These are phyloP conservation scores for Ceratocystis variospora DNA, from an alignment of 2,329 filamentous ascomycete genomes.

Conservation along the genomic window DNA sequence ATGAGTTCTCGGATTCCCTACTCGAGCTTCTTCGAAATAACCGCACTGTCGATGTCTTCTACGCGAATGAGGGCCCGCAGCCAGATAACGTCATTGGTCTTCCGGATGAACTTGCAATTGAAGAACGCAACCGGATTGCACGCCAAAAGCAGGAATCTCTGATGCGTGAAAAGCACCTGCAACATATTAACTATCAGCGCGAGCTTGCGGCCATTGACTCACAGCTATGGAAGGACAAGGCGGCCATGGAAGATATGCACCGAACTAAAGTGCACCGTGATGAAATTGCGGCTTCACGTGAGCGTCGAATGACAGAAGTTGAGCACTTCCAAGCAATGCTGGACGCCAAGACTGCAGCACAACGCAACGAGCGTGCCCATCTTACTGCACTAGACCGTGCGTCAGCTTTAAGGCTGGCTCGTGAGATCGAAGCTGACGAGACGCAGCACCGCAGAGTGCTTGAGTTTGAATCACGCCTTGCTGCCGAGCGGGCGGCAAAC, in stretches of 20 bases:
- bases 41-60: constrained; percentile 40
- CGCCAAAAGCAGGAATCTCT: constrained; percentile 33
- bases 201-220: constrained; percentile 40
- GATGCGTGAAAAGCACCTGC: constrained; percentile 37
- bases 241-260: constrained; percentile 39
- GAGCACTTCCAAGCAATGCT: constrained; percentile 29
- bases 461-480: constrained; percentile 36
- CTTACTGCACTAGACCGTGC: constrained; percentile 21
- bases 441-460: constrained; percentile 32
- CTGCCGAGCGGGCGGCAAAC: constrained; percentile 34
- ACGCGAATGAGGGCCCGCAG: constrained; percentile 39
- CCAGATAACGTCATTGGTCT: constrained; percentile 40
- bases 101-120: constrained; percentile 35
- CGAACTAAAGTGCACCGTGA: constrained; percentile 33
- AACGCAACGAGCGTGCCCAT: constrained; percentile 23
- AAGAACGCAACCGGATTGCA: constrained; percentile 38
- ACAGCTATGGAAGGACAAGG: constrained; percentile 35
- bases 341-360: constrained; percentile 24
- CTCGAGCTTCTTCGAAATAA: constrained; percentile 38
- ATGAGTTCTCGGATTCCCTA: constrained; percentile 25
- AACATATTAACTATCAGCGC: constrained; percentile 35
- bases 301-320: constrained; percentile 37
- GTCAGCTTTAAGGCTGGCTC: constrained; percentile 22
- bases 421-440: constrained; percentile 35
- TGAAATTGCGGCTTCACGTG: constrained; percentile 32